Base-by-base conservation (phyloP, 768 basidiomycete species). In the Rhizopogon vesiculosus region DNA sequence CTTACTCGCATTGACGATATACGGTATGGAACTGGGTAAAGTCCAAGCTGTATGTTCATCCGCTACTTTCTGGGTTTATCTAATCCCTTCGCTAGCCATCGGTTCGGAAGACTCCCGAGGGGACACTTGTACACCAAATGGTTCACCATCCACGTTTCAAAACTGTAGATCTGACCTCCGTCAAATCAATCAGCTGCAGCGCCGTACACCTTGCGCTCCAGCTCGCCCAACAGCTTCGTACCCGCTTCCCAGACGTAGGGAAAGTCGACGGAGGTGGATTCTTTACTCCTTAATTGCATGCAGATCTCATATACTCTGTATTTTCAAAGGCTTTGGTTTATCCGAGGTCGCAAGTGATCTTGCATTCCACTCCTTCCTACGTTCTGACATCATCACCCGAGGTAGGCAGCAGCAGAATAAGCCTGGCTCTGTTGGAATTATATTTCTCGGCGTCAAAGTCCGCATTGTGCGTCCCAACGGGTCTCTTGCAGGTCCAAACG, bases 131-230 rank as follows among this genome's bases (percentile, higher is more conserved):
- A 0, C 78, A 84, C 59, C 84, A 85, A 61, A 66, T 87, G 5
- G 76, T 83, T 6, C 76, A 80, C 56, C 72, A 82, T 56, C 79
- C 62, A 6, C 52, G 62, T 0, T 39, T 80, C 3, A 69, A 69
- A 7, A 73, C 74, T 16, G 71, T 71, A 8, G 81, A 85, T 60
- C 66, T 85, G 15, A 80, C 76, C 62, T 77, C 77, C 0, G 58
- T 87, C 0, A 56, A 61, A 2, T 3, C 25, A 6, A 57, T 81
- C 12, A 66, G 61, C 5, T 75, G 74, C 57, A 84, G 84, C 3
- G 86, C 82, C 0, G 84, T 85, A 1, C 82, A 85, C 60, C 75
- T 86, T 18, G 81, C 86, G 0, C 76, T 77, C 0, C 71, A 78
- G 35, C 69, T 88, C 3, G 71, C 66, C 0, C 61, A 62, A 10